Base-by-base conservation (phyloP, 352 stramenopile species). In the Phytophthora brassicae region DNA sequence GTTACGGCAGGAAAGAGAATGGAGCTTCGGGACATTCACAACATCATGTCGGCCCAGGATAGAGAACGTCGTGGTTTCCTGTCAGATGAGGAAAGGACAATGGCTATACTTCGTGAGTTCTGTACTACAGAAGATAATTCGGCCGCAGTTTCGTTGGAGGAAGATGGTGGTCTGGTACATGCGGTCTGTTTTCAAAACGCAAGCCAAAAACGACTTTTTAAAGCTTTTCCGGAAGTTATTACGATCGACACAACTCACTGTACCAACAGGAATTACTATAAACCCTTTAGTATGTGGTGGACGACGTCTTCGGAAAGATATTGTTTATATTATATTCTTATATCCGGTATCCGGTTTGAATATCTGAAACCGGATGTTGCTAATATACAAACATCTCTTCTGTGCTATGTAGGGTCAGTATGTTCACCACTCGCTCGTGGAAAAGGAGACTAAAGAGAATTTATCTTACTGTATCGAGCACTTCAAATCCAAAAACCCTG, bases 391-490 rank as follows among this genome's bases (percentile, higher is more conserved):
- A n/a, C n/a, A n/a, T n/a, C n/a, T n/a, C n/a, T n/a, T n/a, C n/a
- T n/a, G n/a, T n/a, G n/a, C n/a, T n/a, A n/a, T n/a, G n/a, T n/a
- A 63, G 49, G 41, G 48, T 2, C 48, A 66, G 29, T 66, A 56
- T 16, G 49, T 60, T 19, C 58, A 66, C 4, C 58, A 66, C 4
- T 23, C 58, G 9, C n/a, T 66, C 9, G 20, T 66, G 6, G 43
- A 47, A 22, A 47, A 31, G 16, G 59, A 66, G 20, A 33, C 33
- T 0, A 60, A 56, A 16, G 19, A 26, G 3, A 67, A 67, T 16
- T 12, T 67, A 16, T 9, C 23, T 6, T 49, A 42, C 6, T 55
- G 35, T 28, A 4, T 58, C 17, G 11, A 28, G 14, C 12, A 54
- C 28, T 60, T 60, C 7, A 66, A 60, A 26, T 29, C 60, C 20